Percentiles rank a stretch among this genome's conserved stretches.
These are phyloP conservation scores for Quercus parvula DNA, from an alignment of 306 rosid species.

Conservation along the genomic window DNA sequence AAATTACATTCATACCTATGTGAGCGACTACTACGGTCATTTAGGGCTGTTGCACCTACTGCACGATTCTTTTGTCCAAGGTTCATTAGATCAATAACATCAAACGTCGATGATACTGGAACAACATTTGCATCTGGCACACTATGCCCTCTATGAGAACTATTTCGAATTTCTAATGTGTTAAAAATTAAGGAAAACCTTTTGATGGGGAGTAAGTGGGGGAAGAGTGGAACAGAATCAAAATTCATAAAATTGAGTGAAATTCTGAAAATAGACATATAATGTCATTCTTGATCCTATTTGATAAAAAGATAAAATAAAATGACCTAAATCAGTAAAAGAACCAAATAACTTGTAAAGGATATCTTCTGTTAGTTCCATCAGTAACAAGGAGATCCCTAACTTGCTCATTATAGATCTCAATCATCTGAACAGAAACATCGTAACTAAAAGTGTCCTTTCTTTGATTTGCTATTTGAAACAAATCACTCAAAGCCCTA, in stretches of 20 bases:
- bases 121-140: conserved; percentile 89
- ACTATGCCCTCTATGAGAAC: conserved; percentile 79
- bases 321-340: neutral
- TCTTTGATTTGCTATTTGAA: conserved; percentile 74
- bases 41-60: conserved; percentile 94
- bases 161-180: conserved; percentile 89
- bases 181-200: conserved; percentile 45
- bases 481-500: conserved; percentile 90
- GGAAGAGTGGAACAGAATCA: neutral
- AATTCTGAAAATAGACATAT: neutral
- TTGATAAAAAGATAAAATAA: neutral
- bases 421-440: conserved; percentile 94
- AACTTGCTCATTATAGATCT: conserved; percentile 97
- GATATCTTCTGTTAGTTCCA: conserved; percentile 94
- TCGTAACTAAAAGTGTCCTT: conserved; percentile 71
- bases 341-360: conserved; percentile 38
- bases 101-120: conserved; percentile 71
- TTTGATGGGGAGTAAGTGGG: neutral
- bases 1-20: conserved; percentile 59
- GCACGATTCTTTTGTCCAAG: conserved; percentile 89
- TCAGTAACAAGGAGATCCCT: conserved; percentile 85
- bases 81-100: conserved; percentile 90
- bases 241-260: neutral
- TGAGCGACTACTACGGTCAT: conserved; percentile 96
- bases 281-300: conserved; percentile 5